These are phyloP conservation scores for Botrytis pseudocinerea DNA, from an alignment of 2,329 filamentous ascomycete genomes.

Conservation along the genomic window DNA sequence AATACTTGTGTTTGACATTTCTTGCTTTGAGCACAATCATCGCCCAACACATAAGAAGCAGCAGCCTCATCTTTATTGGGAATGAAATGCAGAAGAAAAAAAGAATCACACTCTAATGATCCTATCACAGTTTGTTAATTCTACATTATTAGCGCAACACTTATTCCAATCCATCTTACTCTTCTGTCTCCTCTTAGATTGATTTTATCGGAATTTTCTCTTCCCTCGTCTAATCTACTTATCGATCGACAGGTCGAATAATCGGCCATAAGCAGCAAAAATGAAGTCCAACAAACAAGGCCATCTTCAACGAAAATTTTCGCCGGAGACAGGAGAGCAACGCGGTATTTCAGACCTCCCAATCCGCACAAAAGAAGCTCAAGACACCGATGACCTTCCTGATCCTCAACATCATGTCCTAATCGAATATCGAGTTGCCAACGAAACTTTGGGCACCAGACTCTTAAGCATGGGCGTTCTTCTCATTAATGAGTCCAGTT, in stretches of 20 bases:
- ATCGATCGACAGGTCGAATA: too few species aligned
- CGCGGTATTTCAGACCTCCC: too few species aligned
- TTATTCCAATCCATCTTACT: not conserved
- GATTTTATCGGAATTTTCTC: too few species aligned
- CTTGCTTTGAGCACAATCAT: not conserved
- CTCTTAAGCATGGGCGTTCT: not conserved
- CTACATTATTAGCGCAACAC: not conserved
- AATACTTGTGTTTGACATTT: not conserved
- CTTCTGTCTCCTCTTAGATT: not conserved
- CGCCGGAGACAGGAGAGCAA: not conserved
- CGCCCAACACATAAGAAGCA: not conserved
- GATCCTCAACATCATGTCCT: not conserved
- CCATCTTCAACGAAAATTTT: not conserved
- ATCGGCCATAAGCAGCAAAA: not conserved
- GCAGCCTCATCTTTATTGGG: not conserved
- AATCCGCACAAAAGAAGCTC: not conserved
- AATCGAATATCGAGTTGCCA: not conserved
- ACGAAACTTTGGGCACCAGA: too few species aligned
- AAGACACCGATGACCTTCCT: not conserved
- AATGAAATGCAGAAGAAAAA: not conserved
- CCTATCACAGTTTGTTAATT: not conserved
- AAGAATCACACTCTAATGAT: not conserved
- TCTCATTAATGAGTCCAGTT: not conserved
- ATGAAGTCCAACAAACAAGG: not conserved
- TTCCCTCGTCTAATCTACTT: not conserved